Evolutionary conservation across 192 early-diverging fungal genomes (phyloP), one percentile per base, ranked within the genome.

Genomic region (Coemansia sp.): DNA sequence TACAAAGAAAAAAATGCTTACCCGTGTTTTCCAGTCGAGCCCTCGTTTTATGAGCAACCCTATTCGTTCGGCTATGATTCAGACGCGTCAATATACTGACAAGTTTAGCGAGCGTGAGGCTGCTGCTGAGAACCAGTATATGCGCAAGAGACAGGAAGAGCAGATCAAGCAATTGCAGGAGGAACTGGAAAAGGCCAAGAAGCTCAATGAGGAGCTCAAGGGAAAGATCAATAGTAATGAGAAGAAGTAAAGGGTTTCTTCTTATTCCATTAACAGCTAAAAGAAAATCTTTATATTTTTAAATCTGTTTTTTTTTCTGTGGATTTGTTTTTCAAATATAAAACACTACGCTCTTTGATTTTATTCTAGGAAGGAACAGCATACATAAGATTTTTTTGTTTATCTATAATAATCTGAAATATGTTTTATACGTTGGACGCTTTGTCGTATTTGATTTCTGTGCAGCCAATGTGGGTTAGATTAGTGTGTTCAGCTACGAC

Each of bases 71-170:
- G 42, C 53, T 5, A 35, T 60, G 18, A 10, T 34, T n/a, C 72
- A 55, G 40, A 27, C 13, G 13, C 56, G 60, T 34, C 28, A 32
- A 13, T 64, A 75, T 37, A 23, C 41, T 10, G 72, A 75, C 72
- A 50, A 40, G 56, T 75, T 75, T 44, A 28, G 55, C 56, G 60
- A 75, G 53, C 72, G 72, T 37, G 73, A 77, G 64, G 60, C 44
- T 14, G 73, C 73, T 0, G 52, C 58, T 9, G 73, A 77, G 59
- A 77, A 70, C 73, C 60, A 59, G 67, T 77, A 70, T 39, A 63
- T 70, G 24, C 73, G 53, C 63, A 54, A 77, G 27, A 60, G 51
- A 50, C 61, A 77, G 55, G 49, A 39, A 53, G 62, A 51, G 26
- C 45, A 77, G 58, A 23, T 77, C 25, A 26, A 57, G 61, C 46